Conservation (phyloP, 257 asterid genomes). For the Ligustrum vulgare region DNA sequence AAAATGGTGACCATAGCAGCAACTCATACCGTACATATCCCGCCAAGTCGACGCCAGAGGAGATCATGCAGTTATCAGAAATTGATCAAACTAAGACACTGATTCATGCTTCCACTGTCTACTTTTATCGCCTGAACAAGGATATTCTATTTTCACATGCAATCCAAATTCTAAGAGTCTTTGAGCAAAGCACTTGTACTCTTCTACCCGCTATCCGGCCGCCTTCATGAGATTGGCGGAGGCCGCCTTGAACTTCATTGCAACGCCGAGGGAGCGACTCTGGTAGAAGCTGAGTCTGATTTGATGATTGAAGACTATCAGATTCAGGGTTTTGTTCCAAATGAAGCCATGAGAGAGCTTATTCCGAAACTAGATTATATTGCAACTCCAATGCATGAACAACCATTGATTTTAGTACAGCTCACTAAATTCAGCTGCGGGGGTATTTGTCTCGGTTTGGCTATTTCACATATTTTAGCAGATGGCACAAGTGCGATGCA, state of each 20-base stretch:
- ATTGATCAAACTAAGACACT: neutral
- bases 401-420: slow-evolving; percentile 11
- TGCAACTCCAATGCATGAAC: slow-evolving; percentile 5
- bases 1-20: neutral
- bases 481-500: slow-evolving; percentile 27
- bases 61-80: neutral
- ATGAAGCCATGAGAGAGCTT: neutral
- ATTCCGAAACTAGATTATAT: neutral
- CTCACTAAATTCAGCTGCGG: slow-evolving; percentile 30
- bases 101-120: neutral
- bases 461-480: slow-evolving; percentile 5
- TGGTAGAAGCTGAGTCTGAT: neutral
- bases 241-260: slow-evolving; percentile 15
- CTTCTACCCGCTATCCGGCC: neutral
- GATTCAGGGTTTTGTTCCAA: neutral
- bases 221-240: neutral
- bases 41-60: neutral
- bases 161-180: neutral
- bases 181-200: neutral
- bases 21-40: neutral
- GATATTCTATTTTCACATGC: neutral
- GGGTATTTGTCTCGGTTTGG: slow-evolving; percentile 22
- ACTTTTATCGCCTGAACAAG: neutral
- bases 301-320: neutral
- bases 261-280: neutral